A percentile compares a stretch with the other conserved stretches of the same genome.
Evolutionary conservation across 768 basidiomycete genomes (phyloP).

Genomic region (Lactarius evosmus): DNA sequence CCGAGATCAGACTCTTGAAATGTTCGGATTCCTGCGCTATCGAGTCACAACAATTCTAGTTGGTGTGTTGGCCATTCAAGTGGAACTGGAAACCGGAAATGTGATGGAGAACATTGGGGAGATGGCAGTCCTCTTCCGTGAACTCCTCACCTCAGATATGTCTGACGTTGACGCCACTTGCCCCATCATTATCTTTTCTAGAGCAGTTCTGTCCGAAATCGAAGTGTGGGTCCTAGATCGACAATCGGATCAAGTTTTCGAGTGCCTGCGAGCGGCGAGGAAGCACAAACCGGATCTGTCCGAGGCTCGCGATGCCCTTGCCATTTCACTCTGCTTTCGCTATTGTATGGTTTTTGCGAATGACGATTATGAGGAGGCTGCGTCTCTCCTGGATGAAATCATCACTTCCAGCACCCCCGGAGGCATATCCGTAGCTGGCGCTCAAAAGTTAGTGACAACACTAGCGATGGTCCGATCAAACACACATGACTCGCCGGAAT

Average conservation of each 20-base stretch:
- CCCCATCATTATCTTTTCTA: background rate
- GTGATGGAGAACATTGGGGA: background rate
- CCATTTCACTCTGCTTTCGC: background rate
- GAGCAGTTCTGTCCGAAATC: background rate
- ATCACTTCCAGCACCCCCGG: background rate
- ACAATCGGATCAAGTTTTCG: background rate
- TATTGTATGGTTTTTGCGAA: background rate
- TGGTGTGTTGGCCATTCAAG: background rate
- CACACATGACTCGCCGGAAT: background rate
- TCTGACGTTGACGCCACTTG: background rate
- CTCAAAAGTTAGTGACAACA: too few relatives aligned
- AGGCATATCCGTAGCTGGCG: background rate
- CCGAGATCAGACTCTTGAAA: background rate
- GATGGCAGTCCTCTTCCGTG: background rate
- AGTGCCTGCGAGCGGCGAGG: background rate
- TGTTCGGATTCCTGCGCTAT: background rate
- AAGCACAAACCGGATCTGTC: background rate
- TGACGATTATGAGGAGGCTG: background rate
- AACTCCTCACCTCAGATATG: background rate
- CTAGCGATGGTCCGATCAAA: background rate
- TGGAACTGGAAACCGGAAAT: background rate
- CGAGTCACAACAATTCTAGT: background rate
- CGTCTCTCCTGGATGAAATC: background rate
- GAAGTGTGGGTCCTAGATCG: background rate
- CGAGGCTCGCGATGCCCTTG: background rate